phyloP scores from a whole-genome alignment of 2,329 filamentous ascomycete genomes.

The Phialophora tarda region DNA sequence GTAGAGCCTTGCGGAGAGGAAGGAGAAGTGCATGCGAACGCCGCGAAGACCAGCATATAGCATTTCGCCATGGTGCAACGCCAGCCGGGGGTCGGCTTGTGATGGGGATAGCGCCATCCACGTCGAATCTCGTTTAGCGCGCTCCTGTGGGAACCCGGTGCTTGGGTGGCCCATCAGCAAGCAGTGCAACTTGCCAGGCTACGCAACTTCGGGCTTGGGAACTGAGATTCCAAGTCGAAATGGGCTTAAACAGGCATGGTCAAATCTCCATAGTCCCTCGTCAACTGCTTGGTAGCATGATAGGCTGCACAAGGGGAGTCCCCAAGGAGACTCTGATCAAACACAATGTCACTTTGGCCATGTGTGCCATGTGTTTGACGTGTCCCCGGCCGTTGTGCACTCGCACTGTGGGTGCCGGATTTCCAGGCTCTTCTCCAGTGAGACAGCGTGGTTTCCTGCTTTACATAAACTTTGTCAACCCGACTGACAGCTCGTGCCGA shows the following conservation, averaged over 20 bases:
- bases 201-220: conserved; percentile 19
- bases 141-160: conserved; percentile 10
- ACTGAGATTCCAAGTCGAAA: conserved; percentile 10
- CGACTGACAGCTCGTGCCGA: conserved; percentile 5
- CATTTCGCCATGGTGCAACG: conserved; percentile 26
- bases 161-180: conserved; percentile 13
- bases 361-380: neutral
- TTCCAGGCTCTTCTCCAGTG: conserved; percentile 7
- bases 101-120: conserved; percentile 20
- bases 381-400: neutral
- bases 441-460: conserved; percentile 12
- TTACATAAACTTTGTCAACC: neutral
- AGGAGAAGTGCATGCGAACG: conserved; percentile 28
- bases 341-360: conserved; percentile 17
- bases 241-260: conserved; percentile 20
- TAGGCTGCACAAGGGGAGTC: conserved; percentile 16
- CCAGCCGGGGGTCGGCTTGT: conserved; percentile 21
- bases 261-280: neutral
- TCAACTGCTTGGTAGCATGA: conserved; percentile 6
- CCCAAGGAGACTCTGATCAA: conserved; percentile 14
- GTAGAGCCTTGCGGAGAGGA: conserved; percentile 36
- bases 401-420: neutral
- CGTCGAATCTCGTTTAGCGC: conserved; percentile 25
- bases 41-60: conserved; percentile 36
- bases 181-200: conserved; percentile 19